Conservation (phyloP, 1,284 basidiomycete genomes). For the Somion occarium region DNA sequence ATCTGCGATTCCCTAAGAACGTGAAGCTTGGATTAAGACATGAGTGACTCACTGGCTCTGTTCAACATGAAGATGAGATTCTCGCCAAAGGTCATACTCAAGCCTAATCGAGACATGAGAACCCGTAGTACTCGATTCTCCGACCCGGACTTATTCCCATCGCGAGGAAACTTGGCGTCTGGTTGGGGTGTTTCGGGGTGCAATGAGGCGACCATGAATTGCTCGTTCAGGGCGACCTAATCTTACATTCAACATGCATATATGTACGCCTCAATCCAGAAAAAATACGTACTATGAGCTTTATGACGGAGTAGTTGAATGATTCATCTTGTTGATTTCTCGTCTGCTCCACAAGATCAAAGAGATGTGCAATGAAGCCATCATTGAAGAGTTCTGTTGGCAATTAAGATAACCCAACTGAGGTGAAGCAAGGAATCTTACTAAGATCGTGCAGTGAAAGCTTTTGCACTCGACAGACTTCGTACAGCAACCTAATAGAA, state of each 20-base stretch:
- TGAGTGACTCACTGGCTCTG: conserved; percentile 67
- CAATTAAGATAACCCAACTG: neutral
- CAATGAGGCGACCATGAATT: conserved; percentile 88
- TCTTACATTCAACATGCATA: conserved; percentile 3
- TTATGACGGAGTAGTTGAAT: conserved; percentile 92
- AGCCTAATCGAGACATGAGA: conserved; percentile 77
- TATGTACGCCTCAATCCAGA: neutral
- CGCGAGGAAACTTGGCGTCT: conserved; percentile 14
- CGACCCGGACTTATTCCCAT: conserved; percentile 17
- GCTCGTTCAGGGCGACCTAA: conserved; percentile 92
- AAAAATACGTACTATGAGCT: conserved; percentile 67
- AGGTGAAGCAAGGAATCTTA: conserved; percentile 39
- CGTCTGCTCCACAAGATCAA: conserved; percentile 93
- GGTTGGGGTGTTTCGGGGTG: conserved; percentile 25
- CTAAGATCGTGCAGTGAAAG: conserved; percentile 71
- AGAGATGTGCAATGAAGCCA: conserved; percentile 84
- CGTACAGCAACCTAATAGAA: conserved; percentile 77
- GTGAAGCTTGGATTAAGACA: neutral
- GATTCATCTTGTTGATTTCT: conserved; percentile 85
- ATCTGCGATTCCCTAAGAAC: conserved; percentile 37
- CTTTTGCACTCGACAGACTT: conserved; percentile 88
- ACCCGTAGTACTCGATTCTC: conserved; percentile 80
- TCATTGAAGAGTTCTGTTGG: conserved; percentile 75
- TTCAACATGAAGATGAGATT: conserved; percentile 99
- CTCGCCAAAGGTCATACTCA: conserved; percentile 93